Conservation (phyloP, 257 asterid genomes). For the Solanum arcanum region DNA sequence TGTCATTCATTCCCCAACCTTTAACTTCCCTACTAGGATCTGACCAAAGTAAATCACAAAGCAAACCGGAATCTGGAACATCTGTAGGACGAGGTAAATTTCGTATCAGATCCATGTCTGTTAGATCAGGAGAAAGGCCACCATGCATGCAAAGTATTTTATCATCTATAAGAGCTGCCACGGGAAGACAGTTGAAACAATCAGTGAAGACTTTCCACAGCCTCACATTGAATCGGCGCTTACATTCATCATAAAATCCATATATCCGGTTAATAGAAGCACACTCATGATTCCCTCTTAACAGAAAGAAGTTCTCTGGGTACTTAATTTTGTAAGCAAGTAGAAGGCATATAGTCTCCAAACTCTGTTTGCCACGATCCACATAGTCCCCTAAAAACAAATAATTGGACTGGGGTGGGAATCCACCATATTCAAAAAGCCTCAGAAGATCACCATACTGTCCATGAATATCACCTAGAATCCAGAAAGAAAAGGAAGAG, state of each 20-base stretch:
- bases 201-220: constrained; percentile 25
- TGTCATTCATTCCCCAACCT: constrained; percentile 32
- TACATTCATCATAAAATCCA: constrained; percentile 26
- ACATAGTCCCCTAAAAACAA: constrained; percentile 28
- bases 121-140: constrained; percentile 28
- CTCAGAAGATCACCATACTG: constrained; percentile 26
- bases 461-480: constrained; percentile 32
- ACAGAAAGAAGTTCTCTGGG: constrained; percentile 21
- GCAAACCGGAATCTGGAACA: constrained; percentile 27
- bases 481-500: neutral
- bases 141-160: constrained; percentile 29
- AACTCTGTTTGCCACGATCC: constrained; percentile 28
- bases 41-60: constrained; percentile 26
- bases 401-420: constrained; percentile 26
- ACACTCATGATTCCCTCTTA: constrained; percentile 27
- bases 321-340: constrained; percentile 26
- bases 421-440: constrained; percentile 29
- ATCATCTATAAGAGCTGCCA: constrained; percentile 24
- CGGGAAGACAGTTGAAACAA: constrained; percentile 27
- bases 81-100: constrained; percentile 23
- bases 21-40: constrained; percentile 24
- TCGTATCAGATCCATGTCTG: constrained; percentile 19
- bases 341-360: constrained; percentile 29
- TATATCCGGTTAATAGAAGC: constrained; percentile 28
- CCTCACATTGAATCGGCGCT: constrained; percentile 22